Evolutionary conservation across 495 filamentous ascomycete species (phyloP).

Genomic region (Tuber magnatum): DNA sequence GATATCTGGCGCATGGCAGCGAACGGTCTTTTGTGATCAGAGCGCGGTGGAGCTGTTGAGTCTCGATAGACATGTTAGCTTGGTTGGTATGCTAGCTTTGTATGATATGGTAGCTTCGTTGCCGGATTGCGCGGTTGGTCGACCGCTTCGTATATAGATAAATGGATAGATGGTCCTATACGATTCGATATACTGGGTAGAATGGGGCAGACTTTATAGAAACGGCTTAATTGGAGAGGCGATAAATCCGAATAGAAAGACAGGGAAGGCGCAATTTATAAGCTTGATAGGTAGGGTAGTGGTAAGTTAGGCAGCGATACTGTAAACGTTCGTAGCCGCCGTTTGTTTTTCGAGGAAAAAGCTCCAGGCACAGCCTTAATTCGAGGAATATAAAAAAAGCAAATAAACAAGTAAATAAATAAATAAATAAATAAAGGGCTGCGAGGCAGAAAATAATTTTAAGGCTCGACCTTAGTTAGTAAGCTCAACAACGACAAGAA

Average conservation of each 20-base stretch:
- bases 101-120: neutral
- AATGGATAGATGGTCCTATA: neutral
- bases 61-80: slow-evolving; percentile 31
- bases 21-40: slow-evolving; percentile 33
- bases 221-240: neutral
- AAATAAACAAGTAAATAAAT: neutral
- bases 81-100: neutral
- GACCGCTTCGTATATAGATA: neutral
- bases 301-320: neutral
- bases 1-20: slow-evolving; percentile 33
- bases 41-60: slow-evolving; percentile 32
- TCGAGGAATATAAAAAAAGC: neutral
- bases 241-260: neutral
- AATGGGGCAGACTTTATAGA: neutral
- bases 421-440: neutral
- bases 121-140: neutral
- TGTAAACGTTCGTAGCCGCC: neutral
- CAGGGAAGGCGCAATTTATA: neutral
- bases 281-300: neutral
- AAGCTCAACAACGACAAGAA: slow-evolving; percentile 1
- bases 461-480: slow-evolving; percentile 3
- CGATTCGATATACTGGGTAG: neutral
- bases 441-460: neutral
- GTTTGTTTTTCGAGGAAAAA: neutral
- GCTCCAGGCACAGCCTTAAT: neutral